Conservation (phyloP, 2,329 filamentous ascomycete genomes). For the Pseudocercospora eumusae region DNA sequence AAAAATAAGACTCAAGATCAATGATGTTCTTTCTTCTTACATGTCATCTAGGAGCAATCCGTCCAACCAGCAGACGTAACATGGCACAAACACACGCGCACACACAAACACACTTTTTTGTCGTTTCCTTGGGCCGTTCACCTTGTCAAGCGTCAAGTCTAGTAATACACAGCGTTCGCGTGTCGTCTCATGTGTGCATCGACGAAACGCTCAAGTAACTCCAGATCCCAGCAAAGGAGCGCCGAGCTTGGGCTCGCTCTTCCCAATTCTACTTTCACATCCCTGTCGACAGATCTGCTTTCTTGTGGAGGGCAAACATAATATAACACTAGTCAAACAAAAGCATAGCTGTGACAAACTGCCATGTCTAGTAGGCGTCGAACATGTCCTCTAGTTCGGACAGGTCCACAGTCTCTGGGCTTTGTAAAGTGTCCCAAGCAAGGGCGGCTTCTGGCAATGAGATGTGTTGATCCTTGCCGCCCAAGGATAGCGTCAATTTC, state of each 20-base stretch:
- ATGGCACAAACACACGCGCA: no score
- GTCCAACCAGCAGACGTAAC: constrained; percentile 11
- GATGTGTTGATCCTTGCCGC: constrained; percentile 26
- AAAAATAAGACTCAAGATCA: not conserved
- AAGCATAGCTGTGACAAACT: not conserved
- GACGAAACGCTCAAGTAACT: constrained; percentile 6
- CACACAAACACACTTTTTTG: not conserved
- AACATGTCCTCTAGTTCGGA: constrained; percentile 90
- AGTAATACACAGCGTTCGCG: constrained; percentile 6
- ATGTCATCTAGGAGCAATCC: not conserved
- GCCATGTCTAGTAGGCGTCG: constrained; percentile 51
- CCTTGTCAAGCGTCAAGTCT: not conserved
- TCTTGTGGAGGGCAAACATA: not conserved
- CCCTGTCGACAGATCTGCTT: constrained; percentile 10
- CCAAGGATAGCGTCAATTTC: constrained; percentile 25
- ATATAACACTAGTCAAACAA: constrained; percentile 9
- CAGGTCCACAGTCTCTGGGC: constrained; percentile 85
- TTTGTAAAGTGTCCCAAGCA: constrained; percentile 52
- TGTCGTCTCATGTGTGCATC: not conserved
- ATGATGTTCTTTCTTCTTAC: not conserved
- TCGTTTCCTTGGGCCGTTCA: constrained; percentile 5
- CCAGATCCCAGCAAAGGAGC: not conserved
- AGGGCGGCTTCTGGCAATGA: constrained; percentile 37
- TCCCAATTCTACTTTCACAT: constrained; percentile 8
- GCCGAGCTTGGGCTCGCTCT: constrained; percentile 6